Base-by-base conservation (phyloP, 306 rosid species). In the Glycine soja region DNA sequence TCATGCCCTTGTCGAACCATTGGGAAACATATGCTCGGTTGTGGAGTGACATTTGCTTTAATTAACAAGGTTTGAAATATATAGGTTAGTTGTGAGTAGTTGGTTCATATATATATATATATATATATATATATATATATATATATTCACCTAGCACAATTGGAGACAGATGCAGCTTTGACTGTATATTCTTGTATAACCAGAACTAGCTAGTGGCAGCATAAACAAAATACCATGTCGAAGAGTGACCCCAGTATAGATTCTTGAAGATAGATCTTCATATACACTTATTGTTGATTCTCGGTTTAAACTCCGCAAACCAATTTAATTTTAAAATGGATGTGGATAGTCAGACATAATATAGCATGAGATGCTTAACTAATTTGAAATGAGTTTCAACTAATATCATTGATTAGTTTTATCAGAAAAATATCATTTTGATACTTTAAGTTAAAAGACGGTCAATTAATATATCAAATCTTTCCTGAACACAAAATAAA, bases 1-100 rank as follows among this genome's bases (percentile, higher is more conserved):
- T 80, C 76, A 76, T 70, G 83, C 32, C 42, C 30, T 45, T 87
- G 88, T 85, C 87, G 30, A 72, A 54, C 59, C 18, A 72, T 2
- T 46, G 38, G 54, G 78, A 88, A 87, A 74, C 86, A 81, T 75
- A 48, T 90, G 89, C 84, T 75, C 76, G 88, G 91, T 86, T 88
- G 88, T 90, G 77, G 64, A 81, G 84, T 40, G 56, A 88, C 92
- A 86, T 30, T 54, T 46, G 63, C 4, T 73, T 38, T 36, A 19
- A 63, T 75, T 47, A 73, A 81, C 34, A 64, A 15, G 46, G 46
- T 72, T 72, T 43, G 6, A 30, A 12, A 18, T 54, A 40, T 24
- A 75, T 30, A 36, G 40, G 32, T 80, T 45, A 45, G 83, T 11
- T 78, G 63, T 9, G 34, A 58, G 66, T 42, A 66, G 54, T 77